These are phyloP conservation scores for Isoetes taiwanensis DNA, from an alignment of 75 land plant genomes.

Conservation along the genomic window DNA sequence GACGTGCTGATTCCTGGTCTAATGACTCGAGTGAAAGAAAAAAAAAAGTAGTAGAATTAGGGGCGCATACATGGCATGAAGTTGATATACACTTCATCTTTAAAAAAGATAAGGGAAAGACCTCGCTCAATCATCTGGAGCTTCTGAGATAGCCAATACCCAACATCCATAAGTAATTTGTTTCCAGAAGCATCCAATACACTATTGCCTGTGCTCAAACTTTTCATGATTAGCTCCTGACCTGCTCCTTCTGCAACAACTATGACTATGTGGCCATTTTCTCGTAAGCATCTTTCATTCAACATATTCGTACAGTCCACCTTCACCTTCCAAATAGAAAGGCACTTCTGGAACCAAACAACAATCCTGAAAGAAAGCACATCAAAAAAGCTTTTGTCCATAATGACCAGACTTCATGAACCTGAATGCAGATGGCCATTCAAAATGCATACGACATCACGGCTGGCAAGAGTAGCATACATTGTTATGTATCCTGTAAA, in stretches of 20 bases:
- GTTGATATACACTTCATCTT: too few species aligned
- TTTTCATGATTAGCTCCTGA: conserved; percentile 52
- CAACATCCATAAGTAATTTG: conserved; percentile 53
- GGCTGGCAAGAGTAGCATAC: conserved; percentile 64
- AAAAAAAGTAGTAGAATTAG: too few species aligned
- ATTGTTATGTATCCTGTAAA: conserved; percentile 65
- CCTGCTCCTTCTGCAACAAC: conserved; percentile 91
- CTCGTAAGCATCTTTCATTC: conserved; percentile 47
- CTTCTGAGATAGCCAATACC: conserved; percentile 57
- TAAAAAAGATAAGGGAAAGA: not conserved
- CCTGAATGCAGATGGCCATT: too few species aligned
- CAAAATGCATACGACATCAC: conserved; percentile 47
- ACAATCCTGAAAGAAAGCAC: conserved; percentile 75
- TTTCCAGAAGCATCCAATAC: conserved; percentile 74
- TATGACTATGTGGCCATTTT: conserved; percentile 76
- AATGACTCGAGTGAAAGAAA: too few species aligned
- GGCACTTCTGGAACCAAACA: conserved; percentile 89
- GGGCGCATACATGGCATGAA: not conserved
- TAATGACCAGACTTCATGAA: too few species aligned
- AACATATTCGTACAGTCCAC: conserved; percentile 64
- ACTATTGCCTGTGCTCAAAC: conserved; percentile 26
- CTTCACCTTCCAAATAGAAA: conserved; percentile 66
- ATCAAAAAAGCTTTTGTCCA: too few species aligned
- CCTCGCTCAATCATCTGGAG: conserved; percentile 30
- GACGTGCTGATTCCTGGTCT: conserved; percentile 27